Percentiles rank a stretch among this genome's conserved stretches.
Evolutionary conservation across 2,329 filamentous ascomycete species (phyloP).

Genomic region (Neopestalotiopsis sp.): DNA sequence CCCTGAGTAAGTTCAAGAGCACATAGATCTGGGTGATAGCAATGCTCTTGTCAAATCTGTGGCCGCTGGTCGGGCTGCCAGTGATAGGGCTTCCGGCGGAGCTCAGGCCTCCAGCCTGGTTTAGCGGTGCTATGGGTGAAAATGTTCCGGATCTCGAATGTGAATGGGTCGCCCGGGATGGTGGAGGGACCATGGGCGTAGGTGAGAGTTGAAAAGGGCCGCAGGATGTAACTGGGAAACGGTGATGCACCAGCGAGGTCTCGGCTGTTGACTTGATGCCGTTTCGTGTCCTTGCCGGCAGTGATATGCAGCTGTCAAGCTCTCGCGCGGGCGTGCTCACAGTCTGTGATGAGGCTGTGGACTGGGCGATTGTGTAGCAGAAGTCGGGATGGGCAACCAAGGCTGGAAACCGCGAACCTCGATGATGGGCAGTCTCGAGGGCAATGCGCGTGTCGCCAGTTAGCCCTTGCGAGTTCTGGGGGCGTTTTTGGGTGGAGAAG

Average conservation of each 20-base stretch:
- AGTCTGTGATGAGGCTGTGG: constrained; percentile 13
- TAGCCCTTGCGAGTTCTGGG: neutral
- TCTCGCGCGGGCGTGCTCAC: neutral
- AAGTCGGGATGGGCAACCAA: constrained; percentile 12
- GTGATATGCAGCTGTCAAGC: constrained; percentile 8
- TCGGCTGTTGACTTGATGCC: neutral
- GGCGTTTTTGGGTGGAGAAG: neutral
- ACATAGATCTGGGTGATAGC: constrained; percentile 95
- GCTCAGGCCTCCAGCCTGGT: constrained; percentile 58
- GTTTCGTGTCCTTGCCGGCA: neutral
- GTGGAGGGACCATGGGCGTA: constrained; percentile 40
- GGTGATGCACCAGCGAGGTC: constrained; percentile 17
- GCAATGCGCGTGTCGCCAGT: constrained; percentile 18
- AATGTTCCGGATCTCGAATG: constrained; percentile 66
- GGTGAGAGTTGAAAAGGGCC: constrained; percentile 24
- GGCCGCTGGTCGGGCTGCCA: constrained; percentile 63
- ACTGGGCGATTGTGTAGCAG: constrained; percentile 1
- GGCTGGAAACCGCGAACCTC: constrained; percentile 18
- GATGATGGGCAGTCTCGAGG: constrained; percentile 18
- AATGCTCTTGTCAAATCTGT: constrained; percentile 82
- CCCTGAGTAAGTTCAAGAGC: constrained; percentile 90
- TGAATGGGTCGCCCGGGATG: constrained; percentile 42
- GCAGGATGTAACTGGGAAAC: constrained; percentile 18
- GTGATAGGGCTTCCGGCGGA: constrained; percentile 66
- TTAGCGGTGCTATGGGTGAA: constrained; percentile 61